phyloP scores from a whole-genome alignment of 495 filamentous ascomycete species.

The Aspergillus bridgeri region DNA sequence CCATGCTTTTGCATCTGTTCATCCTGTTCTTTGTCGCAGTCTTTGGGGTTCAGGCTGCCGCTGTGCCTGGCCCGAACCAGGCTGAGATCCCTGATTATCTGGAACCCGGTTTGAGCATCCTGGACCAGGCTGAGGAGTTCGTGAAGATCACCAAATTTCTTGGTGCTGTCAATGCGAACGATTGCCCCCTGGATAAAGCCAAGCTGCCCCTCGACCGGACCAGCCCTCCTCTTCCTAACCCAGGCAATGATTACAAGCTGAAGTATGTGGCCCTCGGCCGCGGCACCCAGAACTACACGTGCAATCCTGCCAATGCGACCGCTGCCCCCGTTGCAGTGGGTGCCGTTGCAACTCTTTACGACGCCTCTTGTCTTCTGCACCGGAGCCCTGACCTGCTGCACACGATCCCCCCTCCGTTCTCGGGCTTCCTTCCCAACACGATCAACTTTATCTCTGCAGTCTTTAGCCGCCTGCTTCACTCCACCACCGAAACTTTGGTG shows the following conservation, averaged over 20 bases:
- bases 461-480: constrained; percentile 26
- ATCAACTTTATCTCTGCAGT: constrained; percentile 27
- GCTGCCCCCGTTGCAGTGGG: constrained; percentile 44
- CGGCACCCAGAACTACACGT: constrained; percentile 79
- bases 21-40: background rate
- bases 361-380: constrained; percentile 50
- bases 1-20: background rate
- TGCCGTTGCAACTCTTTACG: constrained; percentile 66
- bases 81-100: background rate
- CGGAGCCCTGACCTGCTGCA: constrained; percentile 19
- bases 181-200: constrained; percentile 27
- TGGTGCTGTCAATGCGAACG: constrained; percentile 14
- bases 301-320: constrained; percentile 33
- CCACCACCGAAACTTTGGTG: constrained; percentile 20
- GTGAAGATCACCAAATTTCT: constrained; percentile 1
- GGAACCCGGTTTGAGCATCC: background rate
- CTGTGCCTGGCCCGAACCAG: background rate
- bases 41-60: background rate
- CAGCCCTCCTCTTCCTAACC: constrained; percentile 37
- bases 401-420: constrained; percentile 35
- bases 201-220: constrained; percentile 22
- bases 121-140: background rate
- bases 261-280: constrained; percentile 65
- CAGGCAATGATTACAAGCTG: constrained; percentile 45
- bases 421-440: constrained; percentile 37